Evolutionary conservation across 2,329 filamentous ascomycete species (phyloP).

Genomic region (Aspergillus pseudoviridinutans): DNA sequence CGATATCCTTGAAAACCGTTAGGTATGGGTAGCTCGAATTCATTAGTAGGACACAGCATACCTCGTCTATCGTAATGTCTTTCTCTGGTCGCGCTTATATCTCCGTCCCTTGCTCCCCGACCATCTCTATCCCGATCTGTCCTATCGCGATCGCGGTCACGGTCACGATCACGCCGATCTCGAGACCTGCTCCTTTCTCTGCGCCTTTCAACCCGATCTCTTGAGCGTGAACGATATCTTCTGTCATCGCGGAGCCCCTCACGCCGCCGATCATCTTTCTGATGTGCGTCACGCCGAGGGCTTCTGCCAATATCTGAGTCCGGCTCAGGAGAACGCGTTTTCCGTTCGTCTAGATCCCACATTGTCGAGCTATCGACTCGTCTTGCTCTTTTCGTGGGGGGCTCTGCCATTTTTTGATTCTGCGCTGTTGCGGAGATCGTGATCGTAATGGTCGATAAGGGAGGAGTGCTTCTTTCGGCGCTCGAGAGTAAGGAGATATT

Average conservation of each 20-base stretch:
- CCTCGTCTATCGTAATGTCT: slow-evolving; percentile 39
- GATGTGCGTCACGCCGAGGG: slow-evolving; percentile 33
- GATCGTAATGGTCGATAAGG: neutral
- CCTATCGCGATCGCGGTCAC: slow-evolving; percentile 29
- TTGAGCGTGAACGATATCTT: slow-evolving; percentile 37
- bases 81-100: slow-evolving; percentile 37
- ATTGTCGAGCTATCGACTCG: slow-evolving; percentile 57
- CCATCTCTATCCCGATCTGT: slow-evolving; percentile 34
- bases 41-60: slow-evolving; percentile 15
- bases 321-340: slow-evolving; percentile 23
- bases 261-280: slow-evolving; percentile 36
- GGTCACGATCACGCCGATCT: slow-evolving; percentile 35
- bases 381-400: slow-evolving; percentile 49
- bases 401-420: slow-evolving; percentile 47
- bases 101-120: slow-evolving; percentile 37
- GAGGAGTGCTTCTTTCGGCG: neutral
- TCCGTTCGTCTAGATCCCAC: slow-evolving; percentile 51
- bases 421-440: neutral
- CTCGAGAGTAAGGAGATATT: neutral
- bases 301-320: slow-evolving; percentile 33
- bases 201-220: slow-evolving; percentile 38
- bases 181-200: slow-evolving; percentile 43
- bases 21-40: neutral
- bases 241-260: slow-evolving; percentile 37
- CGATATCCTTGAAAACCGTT: slow-evolving; percentile 21